Percentiles rank a stretch among this genome's conserved stretches.
Evolutionary conservation across 805 yeast species (phyloP).

Genomic region (Hanseniaspora clermontiae): DNA sequence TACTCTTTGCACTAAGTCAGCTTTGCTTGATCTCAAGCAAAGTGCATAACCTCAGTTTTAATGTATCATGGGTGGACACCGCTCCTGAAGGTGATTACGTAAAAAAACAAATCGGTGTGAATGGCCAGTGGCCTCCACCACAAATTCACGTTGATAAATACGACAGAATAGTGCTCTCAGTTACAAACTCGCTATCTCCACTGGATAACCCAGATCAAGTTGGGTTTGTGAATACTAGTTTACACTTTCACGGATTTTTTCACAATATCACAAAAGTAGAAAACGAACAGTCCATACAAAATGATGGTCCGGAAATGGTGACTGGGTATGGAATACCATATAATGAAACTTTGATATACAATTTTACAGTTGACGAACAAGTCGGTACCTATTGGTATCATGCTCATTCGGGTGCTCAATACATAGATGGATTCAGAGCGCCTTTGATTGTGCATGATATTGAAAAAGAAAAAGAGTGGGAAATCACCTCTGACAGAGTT

Average conservation of each 20-base stretch:
- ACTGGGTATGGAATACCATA: slow-evolving; percentile 71
- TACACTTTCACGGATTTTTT: slow-evolving; percentile 72
- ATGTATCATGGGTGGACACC: slow-evolving; percentile 47
- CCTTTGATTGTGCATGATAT: slow-evolving; percentile 52
- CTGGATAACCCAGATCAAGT: slow-evolving; percentile 20
- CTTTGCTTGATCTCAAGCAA: slow-evolving; percentile 7
- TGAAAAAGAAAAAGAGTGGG: slow-evolving; percentile 35
- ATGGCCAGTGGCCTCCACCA: slow-evolving; percentile 64
- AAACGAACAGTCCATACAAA: slow-evolving; percentile 30
- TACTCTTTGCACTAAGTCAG: neutral
- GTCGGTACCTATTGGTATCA: slow-evolving; percentile 79
- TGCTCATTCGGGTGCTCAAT: slow-evolving; percentile 64
- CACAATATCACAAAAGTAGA: slow-evolving; percentile 39
- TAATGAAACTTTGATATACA: slow-evolving; percentile 53
- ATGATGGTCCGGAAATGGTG: slow-evolving; percentile 74
- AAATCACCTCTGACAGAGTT: slow-evolving; percentile 49
- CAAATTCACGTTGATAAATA: slow-evolving; percentile 51
- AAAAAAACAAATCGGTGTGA: slow-evolving; percentile 52
- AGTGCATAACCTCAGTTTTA: slow-evolving; percentile 46
- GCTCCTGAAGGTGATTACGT: slow-evolving; percentile 54
- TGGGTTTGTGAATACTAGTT: slow-evolving; percentile 33
- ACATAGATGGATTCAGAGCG: slow-evolving; percentile 67
- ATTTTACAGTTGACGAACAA: slow-evolving; percentile 56
- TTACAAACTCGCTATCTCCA: slow-evolving; percentile 44
- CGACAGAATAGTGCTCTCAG: slow-evolving; percentile 45